A percentile compares a stretch with the other conserved stretches of the same genome.
Evolutionary conservation across 257 asterid genomes (phyloP).

Genomic region (Forsythia suspensa): DNA sequence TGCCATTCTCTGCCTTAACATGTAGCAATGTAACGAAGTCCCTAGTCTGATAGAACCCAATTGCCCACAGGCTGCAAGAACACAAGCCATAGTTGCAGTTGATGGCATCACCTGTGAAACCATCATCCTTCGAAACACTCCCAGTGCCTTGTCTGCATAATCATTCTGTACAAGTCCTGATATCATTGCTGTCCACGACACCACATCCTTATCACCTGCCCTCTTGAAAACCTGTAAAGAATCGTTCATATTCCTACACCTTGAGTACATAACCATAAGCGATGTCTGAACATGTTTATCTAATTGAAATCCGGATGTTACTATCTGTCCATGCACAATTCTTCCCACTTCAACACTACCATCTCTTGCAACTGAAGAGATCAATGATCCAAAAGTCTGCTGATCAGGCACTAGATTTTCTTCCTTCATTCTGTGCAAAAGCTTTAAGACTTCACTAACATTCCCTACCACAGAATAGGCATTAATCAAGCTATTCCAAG

Average conservation of each 20-base stretch:
- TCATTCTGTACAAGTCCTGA: slow-evolving; percentile 83
- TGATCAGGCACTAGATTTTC: slow-evolving; percentile 55
- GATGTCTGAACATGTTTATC: slow-evolving; percentile 62
- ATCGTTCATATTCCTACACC: slow-evolving; percentile 49
- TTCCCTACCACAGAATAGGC: slow-evolving; percentile 51
- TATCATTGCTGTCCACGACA: slow-evolving; percentile 74
- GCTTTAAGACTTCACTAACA: slow-evolving; percentile 38
- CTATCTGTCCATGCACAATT: slow-evolving; percentile 58
- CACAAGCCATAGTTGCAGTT: slow-evolving; percentile 64
- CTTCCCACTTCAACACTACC: slow-evolving; percentile 52
- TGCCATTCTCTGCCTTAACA: slow-evolving; percentile 51
- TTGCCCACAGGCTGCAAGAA: slow-evolving; percentile 81
- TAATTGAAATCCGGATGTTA: slow-evolving; percentile 45
- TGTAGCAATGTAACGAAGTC: slow-evolving; percentile 62
- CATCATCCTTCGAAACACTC: slow-evolving; percentile 57
- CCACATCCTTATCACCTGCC: slow-evolving; percentile 56
- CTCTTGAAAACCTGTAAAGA: slow-evolving; percentile 50
- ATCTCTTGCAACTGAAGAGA: slow-evolving; percentile 52
- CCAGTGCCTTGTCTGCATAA: slow-evolving; percentile 56
- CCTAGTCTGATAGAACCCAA: slow-evolving; percentile 58
- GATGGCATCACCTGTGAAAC: slow-evolving; percentile 47
- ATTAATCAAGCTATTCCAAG: slow-evolving; percentile 84
- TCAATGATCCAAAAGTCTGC: slow-evolving; percentile 63
- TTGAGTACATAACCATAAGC: slow-evolving; percentile 60
- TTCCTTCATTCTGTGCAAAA: slow-evolving; percentile 51